Conservation (phyloP, 2,329 filamentous ascomycete genomes). For the Moelleriella libera region DNA sequence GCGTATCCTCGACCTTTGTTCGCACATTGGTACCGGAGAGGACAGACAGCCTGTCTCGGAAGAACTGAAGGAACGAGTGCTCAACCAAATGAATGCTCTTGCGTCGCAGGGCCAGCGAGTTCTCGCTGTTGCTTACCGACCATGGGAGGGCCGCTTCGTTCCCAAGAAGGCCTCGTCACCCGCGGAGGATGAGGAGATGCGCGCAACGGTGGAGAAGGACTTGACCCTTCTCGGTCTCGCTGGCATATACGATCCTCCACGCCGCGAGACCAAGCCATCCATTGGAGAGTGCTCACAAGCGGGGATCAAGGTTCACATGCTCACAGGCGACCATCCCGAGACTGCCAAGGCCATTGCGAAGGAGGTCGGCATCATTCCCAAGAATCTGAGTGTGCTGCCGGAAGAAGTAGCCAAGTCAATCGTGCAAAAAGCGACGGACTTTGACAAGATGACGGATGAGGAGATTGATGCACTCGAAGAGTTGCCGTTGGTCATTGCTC, state of each 20-base stretch:
- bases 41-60: slow-evolving; percentile 32
- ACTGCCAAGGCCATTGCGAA: slow-evolving; percentile 67
- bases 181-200: slow-evolving; percentile 30
- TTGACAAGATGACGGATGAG: slow-evolving; percentile 61
- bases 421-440: slow-evolving; percentile 63
- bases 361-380: slow-evolving; percentile 64
- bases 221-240: slow-evolving; percentile 69
- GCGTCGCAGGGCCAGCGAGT: slow-evolving; percentile 59
- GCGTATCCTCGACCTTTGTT: slow-evolving; percentile 42
- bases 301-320: slow-evolving; percentile 70
- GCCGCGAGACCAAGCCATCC: slow-evolving; percentile 61
- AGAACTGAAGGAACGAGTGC: slow-evolving; percentile 32
- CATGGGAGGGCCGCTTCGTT: slow-evolving; percentile 35
- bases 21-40: slow-evolving; percentile 27
- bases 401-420: slow-evolving; percentile 51
- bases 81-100: slow-evolving; percentile 41
- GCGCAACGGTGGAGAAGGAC: slow-evolving; percentile 49
- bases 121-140: slow-evolving; percentile 54
- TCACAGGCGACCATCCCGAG: slow-evolving; percentile 69
- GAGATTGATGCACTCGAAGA: slow-evolving; percentile 65
- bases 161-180: slow-evolving; percentile 17
- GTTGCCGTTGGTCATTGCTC: slow-evolving; percentile 67
- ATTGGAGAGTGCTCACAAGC: slow-evolving; percentile 58
- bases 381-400: slow-evolving; percentile 43
- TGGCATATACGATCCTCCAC: slow-evolving; percentile 77